Percentiles rank a stretch among this genome's conserved stretches.
phyloP scores from a whole-genome alignment of 352 stramenopile genomes.

The Phytophthora europaea region DNA sequence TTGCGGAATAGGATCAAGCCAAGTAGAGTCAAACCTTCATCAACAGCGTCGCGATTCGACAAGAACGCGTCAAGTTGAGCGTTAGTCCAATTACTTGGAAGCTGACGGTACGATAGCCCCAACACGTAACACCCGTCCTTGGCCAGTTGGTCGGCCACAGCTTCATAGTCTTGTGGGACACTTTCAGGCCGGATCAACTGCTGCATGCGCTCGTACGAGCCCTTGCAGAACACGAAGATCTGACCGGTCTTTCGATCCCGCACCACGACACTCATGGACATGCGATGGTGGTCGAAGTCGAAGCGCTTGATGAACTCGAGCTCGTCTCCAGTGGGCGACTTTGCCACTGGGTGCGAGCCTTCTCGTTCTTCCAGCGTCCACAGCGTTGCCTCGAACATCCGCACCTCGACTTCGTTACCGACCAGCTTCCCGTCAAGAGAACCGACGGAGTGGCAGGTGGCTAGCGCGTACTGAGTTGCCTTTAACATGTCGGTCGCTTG shows the following conservation, averaged over 20 bases:
- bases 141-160: conserved; percentile 40
- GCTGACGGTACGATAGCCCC: conserved; percentile 54
- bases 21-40: conserved; percentile 72
- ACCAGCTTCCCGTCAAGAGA: conserved; percentile 60
- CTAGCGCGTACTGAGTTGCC: conserved; percentile 49
- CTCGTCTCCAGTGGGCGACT: conserved; percentile 32
- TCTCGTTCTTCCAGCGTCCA: conserved; percentile 50
- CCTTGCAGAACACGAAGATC: conserved; percentile 80
- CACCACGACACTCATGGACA: conserved; percentile 89
- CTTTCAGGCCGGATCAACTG: conserved; percentile 50
- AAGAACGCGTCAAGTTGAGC: conserved; percentile 53
- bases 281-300: conserved; percentile 87
- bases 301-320: conserved; percentile 83
- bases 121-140: conserved; percentile 85
- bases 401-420: conserved; percentile 82
- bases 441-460: conserved; percentile 76
- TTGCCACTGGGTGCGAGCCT: conserved; percentile 23
- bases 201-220: conserved; percentile 79
- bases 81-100: conserved; percentile 42
- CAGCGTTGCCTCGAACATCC: conserved; percentile 68
- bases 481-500: conserved; percentile 13
- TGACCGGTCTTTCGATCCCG: conserved; percentile 41
- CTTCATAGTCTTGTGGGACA: conserved; percentile 71
- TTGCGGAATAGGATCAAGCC: conserved; percentile 90
- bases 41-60: conserved; percentile 73